Percentiles rank a stretch among this genome's conserved stretches.
Conservation (phyloP, 495 filamentous ascomycete genomes). For the Tetracladium marchalianum region DNA sequence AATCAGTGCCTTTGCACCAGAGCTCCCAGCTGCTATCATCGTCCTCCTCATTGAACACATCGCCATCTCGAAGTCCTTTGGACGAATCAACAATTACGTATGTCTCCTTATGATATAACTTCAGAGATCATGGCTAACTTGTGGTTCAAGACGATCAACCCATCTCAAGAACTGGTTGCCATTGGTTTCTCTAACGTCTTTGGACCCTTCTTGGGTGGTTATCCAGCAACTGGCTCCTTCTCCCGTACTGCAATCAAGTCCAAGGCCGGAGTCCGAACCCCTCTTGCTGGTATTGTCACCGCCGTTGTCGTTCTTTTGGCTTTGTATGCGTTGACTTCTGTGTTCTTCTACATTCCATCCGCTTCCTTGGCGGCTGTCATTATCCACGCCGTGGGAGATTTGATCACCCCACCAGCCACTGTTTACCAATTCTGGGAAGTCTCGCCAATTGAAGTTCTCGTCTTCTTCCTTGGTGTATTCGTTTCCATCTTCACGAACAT, state of each 20-base stretch:
- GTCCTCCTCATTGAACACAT: constrained; percentile 91
- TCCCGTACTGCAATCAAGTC: constrained; percentile 94
- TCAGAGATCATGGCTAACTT: no score
- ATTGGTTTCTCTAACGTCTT: constrained; percentile 91
- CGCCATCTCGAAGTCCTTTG: constrained; percentile 93
- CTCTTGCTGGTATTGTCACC: constrained; percentile 86
- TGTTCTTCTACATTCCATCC: constrained; percentile 90
- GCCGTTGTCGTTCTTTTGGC: constrained; percentile 84
- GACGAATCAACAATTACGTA: constrained; percentile 82
- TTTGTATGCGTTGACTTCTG: constrained; percentile 80
- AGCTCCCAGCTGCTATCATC: constrained; percentile 70
- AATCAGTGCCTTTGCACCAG: constrained; percentile 41
- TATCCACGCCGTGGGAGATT: constrained; percentile 92
- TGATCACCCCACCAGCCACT: constrained; percentile 85
- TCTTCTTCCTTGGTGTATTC: constrained; percentile 86
- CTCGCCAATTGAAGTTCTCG: constrained; percentile 70
- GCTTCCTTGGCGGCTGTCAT: constrained; percentile 82
- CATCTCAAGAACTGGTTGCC: constrained; percentile 88
- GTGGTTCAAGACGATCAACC: constrained; percentile 57
- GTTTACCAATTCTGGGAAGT: constrained; percentile 93
- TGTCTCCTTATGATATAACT: no score
- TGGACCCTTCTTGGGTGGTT: constrained; percentile 85
- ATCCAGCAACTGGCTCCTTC: constrained; percentile 91
- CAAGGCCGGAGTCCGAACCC: constrained; percentile 88
- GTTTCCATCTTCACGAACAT: constrained; percentile 84